These are phyloP conservation scores for Volvariella surrecta DNA, from an alignment of 1,284 basidiomycete species.

Conservation along the genomic window DNA sequence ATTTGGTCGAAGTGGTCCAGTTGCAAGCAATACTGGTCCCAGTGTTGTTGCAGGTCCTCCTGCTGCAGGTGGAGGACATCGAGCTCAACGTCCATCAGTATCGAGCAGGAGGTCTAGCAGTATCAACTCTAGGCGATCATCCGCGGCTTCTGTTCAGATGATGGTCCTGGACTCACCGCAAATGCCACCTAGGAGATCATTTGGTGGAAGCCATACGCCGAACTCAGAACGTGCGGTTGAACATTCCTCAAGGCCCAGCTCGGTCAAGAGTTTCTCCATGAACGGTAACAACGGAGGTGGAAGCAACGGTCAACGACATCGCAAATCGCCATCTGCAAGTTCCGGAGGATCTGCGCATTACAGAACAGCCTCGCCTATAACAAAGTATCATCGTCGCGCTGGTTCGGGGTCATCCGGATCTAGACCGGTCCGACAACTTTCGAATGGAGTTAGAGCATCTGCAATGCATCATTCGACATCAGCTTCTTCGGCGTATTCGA, in stretches of 20 bases:
- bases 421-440: slow-evolving; percentile 39
- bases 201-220: slow-evolving; percentile 61
- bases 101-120: slow-evolving; percentile 76
- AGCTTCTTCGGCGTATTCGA: too few species aligned
- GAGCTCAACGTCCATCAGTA: slow-evolving; percentile 52
- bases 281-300: slow-evolving; percentile 20
- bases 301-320: slow-evolving; percentile 29
- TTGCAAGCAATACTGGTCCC: slow-evolving; percentile 9
- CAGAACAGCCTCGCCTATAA: slow-evolving; percentile 57
- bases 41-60: slow-evolving; percentile 9
- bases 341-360: slow-evolving; percentile 60
- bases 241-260: slow-evolving; percentile 64
- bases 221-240: slow-evolving; percentile 56
- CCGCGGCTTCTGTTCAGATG: slow-evolving; percentile 56
- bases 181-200: slow-evolving; percentile 50
- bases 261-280: slow-evolving; percentile 59
- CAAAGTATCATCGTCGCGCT: slow-evolving; percentile 60
- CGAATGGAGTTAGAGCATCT: too few species aligned
- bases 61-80: slow-evolving; percentile 30
- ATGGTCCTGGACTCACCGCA: slow-evolving; percentile 51
- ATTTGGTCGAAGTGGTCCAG: too few species aligned
- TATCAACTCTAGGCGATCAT: slow-evolving; percentile 71
- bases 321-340: slow-evolving; percentile 68
- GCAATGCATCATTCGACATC: too few species aligned
- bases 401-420: slow-evolving; percentile 72